Percentiles rank a stretch among this genome's conserved stretches.
Evolutionary conservation across 2,329 filamentous ascomycete species (phyloP).

Genomic region (Corniculantispora saksenae): DNA sequence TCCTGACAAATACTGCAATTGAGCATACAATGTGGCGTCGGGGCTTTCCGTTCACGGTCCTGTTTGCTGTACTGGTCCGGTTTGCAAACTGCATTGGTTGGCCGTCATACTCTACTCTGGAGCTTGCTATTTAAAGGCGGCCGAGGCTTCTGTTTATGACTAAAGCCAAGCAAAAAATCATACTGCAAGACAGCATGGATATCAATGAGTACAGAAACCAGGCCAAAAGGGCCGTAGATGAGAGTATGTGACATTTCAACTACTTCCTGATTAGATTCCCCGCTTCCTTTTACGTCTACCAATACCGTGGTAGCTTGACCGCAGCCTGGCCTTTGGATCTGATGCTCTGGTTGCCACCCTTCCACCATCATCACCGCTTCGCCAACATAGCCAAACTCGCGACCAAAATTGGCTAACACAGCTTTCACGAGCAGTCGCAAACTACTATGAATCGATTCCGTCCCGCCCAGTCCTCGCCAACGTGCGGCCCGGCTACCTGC

Average conservation of each 20-base stretch:
- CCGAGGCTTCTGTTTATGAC: too few relatives aligned
- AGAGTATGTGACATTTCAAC: conserved; percentile 60
- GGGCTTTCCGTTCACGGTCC: too few relatives aligned
- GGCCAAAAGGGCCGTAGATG: conserved; percentile 76
- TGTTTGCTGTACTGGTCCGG: too few relatives aligned
- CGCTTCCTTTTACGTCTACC: neutral
- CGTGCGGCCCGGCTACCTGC: conserved; percentile 83
- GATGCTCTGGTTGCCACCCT: conserved; percentile 10
- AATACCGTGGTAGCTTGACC: too few relatives aligned
- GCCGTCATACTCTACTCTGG: too few relatives aligned
- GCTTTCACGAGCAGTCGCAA: conserved; percentile 60
- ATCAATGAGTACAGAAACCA: conserved; percentile 75
- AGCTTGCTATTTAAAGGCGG: too few relatives aligned
- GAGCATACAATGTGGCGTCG: too few relatives aligned
- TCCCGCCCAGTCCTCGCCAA: conserved; percentile 72
- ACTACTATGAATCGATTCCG: conserved; percentile 77
- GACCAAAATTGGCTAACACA: neutral
- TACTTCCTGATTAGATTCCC: conserved; percentile 1
- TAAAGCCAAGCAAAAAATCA: neutral
- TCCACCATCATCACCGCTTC: neutral
- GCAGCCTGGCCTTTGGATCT: neutral
- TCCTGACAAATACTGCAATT: too few relatives aligned
- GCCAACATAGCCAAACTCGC: neutral
- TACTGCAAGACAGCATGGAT: conserved; percentile 61
- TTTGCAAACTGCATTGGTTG: too few relatives aligned